These are phyloP conservation scores for Zasmidium cellare DNA, from an alignment of 2,329 filamentous ascomycete genomes.

Conservation along the genomic window DNA sequence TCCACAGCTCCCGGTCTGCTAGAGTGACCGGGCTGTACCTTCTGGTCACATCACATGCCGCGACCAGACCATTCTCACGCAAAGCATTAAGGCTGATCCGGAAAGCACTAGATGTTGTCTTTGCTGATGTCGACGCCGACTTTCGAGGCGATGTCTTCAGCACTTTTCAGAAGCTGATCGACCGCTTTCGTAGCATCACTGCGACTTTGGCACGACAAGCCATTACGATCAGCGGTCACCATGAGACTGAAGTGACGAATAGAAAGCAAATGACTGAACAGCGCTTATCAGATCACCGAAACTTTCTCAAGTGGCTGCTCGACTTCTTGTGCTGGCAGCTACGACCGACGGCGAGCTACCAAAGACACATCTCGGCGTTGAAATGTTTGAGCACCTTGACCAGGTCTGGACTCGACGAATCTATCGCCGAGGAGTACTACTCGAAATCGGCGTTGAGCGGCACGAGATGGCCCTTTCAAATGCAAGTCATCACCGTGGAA, in stretches of 20 bases:
- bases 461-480: conserved; percentile 50
- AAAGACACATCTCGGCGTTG: conserved; percentile 79
- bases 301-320: conserved; percentile 74
- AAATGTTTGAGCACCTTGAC: conserved; percentile 68
- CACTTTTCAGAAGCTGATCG: conserved; percentile 73
- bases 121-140: conserved; percentile 83
- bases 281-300: conserved; percentile 13
- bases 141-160: conserved; percentile 79
- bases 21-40: conserved; percentile 80
- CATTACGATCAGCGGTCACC: background rate
- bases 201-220: conserved; percentile 46
- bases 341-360: conserved; percentile 80
- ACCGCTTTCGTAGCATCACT: conserved; percentile 69
- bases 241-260: background rate
- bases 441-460: conserved; percentile 52
- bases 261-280: background rate
- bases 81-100: conserved; percentile 64
- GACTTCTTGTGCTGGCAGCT: conserved; percentile 72
- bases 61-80: conserved; percentile 69
- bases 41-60: conserved; percentile 72
- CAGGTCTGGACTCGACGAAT: conserved; percentile 61
- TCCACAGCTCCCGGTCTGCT: conserved; percentile 48
- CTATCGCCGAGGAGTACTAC: conserved; percentile 35
- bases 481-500: conserved; percentile 44
- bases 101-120: conserved; percentile 67